Evolutionary conservation across 2,329 filamentous ascomycete species (phyloP).

Genomic region (Blumeria hordei): DNA sequence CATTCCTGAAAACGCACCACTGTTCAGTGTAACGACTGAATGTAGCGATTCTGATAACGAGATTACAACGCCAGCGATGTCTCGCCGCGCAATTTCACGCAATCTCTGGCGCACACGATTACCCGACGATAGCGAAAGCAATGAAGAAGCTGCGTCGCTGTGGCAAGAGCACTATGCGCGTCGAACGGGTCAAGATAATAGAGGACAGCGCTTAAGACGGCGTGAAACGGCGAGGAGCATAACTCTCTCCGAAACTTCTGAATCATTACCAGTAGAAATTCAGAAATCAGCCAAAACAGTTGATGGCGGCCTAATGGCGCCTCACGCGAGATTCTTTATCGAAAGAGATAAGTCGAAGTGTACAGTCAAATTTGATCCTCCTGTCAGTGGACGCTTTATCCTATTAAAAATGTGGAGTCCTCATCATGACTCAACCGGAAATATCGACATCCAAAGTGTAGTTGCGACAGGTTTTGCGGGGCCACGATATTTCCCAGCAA

Average conservation of each 20-base stretch:
- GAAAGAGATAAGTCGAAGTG: conserved; percentile 63
- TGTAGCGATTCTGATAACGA: conserved; percentile 34
- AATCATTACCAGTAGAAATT: conserved; percentile 22
- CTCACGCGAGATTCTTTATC: conserved; percentile 66
- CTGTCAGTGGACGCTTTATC: conserved; percentile 60
- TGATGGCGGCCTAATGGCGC: conserved; percentile 37
- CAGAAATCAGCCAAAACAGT: conserved; percentile 32
- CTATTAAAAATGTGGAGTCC: conserved; percentile 80
- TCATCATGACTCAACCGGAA: conserved; percentile 34
- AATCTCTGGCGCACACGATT: conserved; percentile 28
- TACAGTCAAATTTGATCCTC: conserved; percentile 64
- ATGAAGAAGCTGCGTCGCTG: conserved; percentile 5
- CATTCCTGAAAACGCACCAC: conserved; percentile 18
- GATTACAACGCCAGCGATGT: conserved; percentile 18
- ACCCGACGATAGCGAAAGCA: conserved; percentile 17
- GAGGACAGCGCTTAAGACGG: conserved; percentile 5
- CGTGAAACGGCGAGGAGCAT: conserved; percentile 14
- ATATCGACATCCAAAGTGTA: conserved; percentile 79
- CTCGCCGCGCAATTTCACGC: conserved; percentile 16
- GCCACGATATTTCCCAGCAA: conserved; percentile 56
- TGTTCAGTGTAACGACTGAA: conserved; percentile 31
- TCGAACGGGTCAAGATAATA: conserved; percentile 1
- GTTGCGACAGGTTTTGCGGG: conserved; percentile 67
- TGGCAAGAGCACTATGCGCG: conserved; percentile 9
- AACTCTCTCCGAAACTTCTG: conserved; percentile 12